Evolutionary conservation across 805 yeast species (phyloP).

Genomic region (Lipomyces yamanashiensis): DNA sequence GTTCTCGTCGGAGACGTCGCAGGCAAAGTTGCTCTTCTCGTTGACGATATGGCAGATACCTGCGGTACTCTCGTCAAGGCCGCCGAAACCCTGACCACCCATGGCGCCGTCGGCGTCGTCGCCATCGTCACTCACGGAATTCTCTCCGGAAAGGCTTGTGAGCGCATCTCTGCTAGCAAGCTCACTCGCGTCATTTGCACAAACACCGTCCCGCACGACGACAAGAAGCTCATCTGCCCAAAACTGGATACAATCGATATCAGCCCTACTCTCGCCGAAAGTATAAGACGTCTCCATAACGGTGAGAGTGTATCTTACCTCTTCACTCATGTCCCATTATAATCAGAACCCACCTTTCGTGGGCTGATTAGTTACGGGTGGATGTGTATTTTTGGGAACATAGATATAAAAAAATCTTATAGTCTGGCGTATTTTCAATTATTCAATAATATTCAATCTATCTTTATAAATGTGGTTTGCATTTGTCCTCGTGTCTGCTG

Average conservation of each 20-base stretch:
- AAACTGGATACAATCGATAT: constrained; percentile 84
- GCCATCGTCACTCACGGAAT: constrained; percentile 97
- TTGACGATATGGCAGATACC: constrained; percentile 98
- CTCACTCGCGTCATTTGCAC: constrained; percentile 83
- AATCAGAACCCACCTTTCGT: not conserved
- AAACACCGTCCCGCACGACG: constrained; percentile 85
- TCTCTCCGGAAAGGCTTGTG: constrained; percentile 81
- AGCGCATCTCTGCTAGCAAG: constrained; percentile 68
- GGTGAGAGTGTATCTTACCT: constrained; percentile 93
- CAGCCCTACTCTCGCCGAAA: constrained; percentile 78
- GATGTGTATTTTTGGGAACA: too few relatives aligned
- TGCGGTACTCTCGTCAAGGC: constrained; percentile 97
- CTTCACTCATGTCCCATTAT: constrained; percentile 68
- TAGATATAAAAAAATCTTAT: too few relatives aligned
- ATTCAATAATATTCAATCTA: too few relatives aligned
- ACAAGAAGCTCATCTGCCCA: constrained; percentile 60
- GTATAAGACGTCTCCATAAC: constrained; percentile 86
- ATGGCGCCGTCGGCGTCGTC: constrained; percentile 82
- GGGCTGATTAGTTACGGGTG: too few relatives aligned
- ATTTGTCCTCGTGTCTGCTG: too few relatives aligned
- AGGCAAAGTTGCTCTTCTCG: constrained; percentile 78
- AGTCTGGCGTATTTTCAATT: too few relatives aligned
- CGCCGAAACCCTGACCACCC: constrained; percentile 78
- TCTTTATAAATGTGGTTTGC: too few relatives aligned
- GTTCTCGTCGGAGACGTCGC: constrained; percentile 94